Percentiles rank a stretch among this genome's conserved stretches.
Evolutionary conservation across 148 eudicot species (phyloP).

Genomic region (Vaccinium darrowii): DNA sequence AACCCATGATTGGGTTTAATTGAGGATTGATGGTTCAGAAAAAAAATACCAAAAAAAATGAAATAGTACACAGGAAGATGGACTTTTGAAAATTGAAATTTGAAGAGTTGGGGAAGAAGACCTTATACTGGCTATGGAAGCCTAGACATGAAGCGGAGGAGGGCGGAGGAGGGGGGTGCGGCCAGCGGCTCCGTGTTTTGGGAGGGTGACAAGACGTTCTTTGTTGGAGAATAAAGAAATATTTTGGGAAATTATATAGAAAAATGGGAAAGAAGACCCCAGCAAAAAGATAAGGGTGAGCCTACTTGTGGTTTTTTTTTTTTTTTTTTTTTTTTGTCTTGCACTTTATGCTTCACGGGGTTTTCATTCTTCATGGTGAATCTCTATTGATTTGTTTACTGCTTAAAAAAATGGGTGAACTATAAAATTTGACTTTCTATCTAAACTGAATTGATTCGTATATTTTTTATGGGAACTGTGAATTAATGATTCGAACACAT

Average conservation of each 20-base stretch:
- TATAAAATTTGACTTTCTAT: no score
- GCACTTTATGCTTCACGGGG: no score
- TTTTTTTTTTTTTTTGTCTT: background rate
- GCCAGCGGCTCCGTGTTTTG: conserved; percentile 1
- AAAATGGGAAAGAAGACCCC: background rate
- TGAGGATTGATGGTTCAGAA: background rate
- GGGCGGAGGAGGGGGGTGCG: background rate
- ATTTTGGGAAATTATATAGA: conserved; percentile 4
- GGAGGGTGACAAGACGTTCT: conserved; percentile 21
- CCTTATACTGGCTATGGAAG: background rate
- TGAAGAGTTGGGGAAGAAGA: background rate
- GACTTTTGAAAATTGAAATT: background rate
- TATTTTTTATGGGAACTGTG: no score
- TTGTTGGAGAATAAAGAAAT: conserved; percentile 20
- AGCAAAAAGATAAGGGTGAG: conserved; percentile 15
- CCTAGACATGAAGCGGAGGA: background rate
- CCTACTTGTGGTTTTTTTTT: conserved; percentile 1
- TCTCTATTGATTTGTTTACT: no score
- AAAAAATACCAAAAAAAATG: background rate
- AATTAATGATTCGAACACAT: no score
- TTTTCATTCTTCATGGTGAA: no score
- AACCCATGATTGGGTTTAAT: background rate
- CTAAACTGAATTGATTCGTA: no score
- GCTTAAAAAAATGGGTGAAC: no score
- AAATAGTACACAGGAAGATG: background rate